Evolutionary conservation across 2,329 filamentous ascomycete genomes (phyloP), one percentile per base, ranked within the genome.

Genomic region (Fonsecaea nubica): DNA sequence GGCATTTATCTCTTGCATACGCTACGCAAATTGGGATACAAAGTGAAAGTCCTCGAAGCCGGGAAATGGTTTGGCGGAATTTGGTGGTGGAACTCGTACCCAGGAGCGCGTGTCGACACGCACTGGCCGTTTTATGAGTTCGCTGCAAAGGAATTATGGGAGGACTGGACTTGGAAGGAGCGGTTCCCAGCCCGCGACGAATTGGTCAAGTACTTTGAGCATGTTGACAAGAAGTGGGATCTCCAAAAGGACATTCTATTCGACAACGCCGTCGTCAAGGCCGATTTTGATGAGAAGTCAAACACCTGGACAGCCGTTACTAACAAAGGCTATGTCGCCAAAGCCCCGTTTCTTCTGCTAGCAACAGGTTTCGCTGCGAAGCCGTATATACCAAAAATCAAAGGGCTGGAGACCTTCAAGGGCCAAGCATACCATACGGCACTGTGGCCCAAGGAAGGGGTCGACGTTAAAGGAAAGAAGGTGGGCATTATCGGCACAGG

Each of bases 401-500:
- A 82, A 13, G 87, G 87, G 9, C 80, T 89, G 66, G 81, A 77
- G 6, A 86, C 13, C 25, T 90, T 88, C 80, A 81, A 86, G 62
- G 88, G 88, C 18, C 74, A 80, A 15, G 80, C 87, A 7, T 81
- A 86, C 71, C 87, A 89, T 74, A 84, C 85, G 0, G 85, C 85
- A 0, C 84, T 84, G 72, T 88, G 87, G 87, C 59, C 65, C 9
- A 76, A 82, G 2, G 79, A 83, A 2, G 79, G 83, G 4, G 79
- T 89, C 18, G 80, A 85, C 53, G 81, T 87, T 32, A 80, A 81
- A 48, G 82, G 82, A 54, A 90, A 90, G 74, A 81, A 83, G 15
- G 83, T 86, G 58, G 88, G 83, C 21, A 82, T 90, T 61, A 85
- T 90, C 38, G 88, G 88, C 6, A 90, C 87, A 0, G 88, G 88